Evolutionary conservation across 495 filamentous ascomycete species (phyloP).

Genomic region (Polyplosphaeria fusca): DNA sequence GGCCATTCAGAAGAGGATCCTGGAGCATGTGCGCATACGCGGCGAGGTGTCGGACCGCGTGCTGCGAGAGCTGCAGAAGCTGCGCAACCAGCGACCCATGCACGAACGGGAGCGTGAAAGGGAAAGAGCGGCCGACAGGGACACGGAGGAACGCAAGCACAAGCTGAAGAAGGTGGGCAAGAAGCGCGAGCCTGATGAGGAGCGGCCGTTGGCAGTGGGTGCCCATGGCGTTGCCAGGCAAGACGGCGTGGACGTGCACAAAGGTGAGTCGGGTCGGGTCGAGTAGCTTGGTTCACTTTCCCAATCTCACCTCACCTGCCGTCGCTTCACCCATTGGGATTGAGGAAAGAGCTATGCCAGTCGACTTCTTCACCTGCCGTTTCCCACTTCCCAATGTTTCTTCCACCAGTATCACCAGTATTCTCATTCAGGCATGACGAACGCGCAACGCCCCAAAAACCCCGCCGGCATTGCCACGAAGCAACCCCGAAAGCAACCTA

Average conservation of each 20-base stretch:
- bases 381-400: too few species aligned
- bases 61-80: conserved; percentile 82
- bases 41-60: conserved; percentile 43
- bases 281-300: too few species aligned
- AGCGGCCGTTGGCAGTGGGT: conserved; percentile 40
- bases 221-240: conserved; percentile 44
- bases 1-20: conserved; percentile 25
- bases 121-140: conserved; percentile 26
- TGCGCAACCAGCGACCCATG: conserved; percentile 50
- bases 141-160: conserved; percentile 36
- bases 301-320: too few species aligned
- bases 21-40: conserved; percentile 19
- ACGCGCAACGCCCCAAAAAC: too few species aligned
- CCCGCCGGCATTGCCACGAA: too few species aligned
- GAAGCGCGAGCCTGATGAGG: conserved; percentile 38
- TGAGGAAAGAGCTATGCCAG: too few species aligned
- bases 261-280: conserved; percentile 39
- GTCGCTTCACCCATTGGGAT: too few species aligned
- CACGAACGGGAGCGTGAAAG: conserved; percentile 37
- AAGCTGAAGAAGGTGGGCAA: conserved; percentile 33
- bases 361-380: too few species aligned
- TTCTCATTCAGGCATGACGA: too few species aligned
- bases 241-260: conserved; percentile 43
- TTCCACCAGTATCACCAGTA: too few species aligned
- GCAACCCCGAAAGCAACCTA: too few species aligned